Percentiles rank a stretch among this genome's conserved stretches.
These are phyloP conservation scores for Alternaria viburni DNA, from an alignment of 2,329 filamentous ascomycete species.

Conservation along the genomic window DNA sequence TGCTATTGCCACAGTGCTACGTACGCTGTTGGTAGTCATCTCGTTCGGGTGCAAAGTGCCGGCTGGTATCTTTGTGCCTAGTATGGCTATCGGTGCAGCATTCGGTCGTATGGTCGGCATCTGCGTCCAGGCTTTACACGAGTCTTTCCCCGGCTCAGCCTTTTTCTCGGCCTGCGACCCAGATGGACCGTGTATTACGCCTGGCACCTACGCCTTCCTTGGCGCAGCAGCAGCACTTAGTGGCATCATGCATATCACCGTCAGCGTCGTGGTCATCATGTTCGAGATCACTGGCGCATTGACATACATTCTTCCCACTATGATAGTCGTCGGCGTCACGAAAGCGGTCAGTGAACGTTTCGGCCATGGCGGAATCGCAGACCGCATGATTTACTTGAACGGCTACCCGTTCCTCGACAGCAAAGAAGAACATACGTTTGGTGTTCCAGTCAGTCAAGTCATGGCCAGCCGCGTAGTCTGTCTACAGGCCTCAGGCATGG, in stretches of 20 bases:
- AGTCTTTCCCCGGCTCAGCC: constrained; percentile 77
- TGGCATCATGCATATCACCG: constrained; percentile 97
- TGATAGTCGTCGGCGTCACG: constrained; percentile 98
- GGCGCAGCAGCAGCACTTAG: constrained; percentile 89
- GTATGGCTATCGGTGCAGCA: constrained; percentile 94
- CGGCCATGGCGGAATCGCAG: constrained; percentile 95
- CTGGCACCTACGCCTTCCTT: constrained; percentile 94
- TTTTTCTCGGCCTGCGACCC: constrained; percentile 91
- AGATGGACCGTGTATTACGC: constrained; percentile 94
- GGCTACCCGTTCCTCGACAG: constrained; percentile 96
- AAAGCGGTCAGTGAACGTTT: constrained; percentile 91
- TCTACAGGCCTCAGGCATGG: constrained; percentile 76
- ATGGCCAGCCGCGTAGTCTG: constrained; percentile 82
- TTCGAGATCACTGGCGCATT: constrained; percentile 97
- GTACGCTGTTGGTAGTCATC: constrained; percentile 86
- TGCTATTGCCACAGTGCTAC: constrained; percentile 77
- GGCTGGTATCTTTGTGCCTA: constrained; percentile 96
- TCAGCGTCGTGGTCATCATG: constrained; percentile 99
- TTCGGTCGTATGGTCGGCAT: constrained; percentile 96
- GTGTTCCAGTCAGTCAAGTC: constrained; percentile 86
- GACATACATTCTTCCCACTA: constrained; percentile 95
- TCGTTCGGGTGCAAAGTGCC: constrained; percentile 98
- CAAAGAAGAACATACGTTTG: constrained; percentile 97
- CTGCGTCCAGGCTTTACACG: constrained; percentile 85
- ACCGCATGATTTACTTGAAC: constrained; percentile 98